Conservation (phyloP, 164 flowering plant genomes). For the Malania oleifera region DNA sequence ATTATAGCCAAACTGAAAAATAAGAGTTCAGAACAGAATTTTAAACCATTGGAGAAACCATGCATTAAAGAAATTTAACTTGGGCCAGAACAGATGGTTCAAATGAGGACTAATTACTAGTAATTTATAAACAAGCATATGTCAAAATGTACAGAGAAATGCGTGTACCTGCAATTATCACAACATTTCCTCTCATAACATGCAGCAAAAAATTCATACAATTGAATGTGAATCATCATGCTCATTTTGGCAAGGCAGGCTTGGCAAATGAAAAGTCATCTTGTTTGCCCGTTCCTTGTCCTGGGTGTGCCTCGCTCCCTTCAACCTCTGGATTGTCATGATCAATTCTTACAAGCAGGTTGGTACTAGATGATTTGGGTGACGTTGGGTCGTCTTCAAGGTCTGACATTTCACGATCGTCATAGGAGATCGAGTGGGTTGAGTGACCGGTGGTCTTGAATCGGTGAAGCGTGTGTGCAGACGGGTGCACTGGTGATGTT, state of each 20-base stretch:
- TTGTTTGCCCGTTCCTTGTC: slow-evolving; percentile 18
- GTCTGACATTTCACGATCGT: slow-evolving; percentile 36
- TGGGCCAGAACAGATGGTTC: no score
- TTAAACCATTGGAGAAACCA: no score
- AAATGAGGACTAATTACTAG: no score
- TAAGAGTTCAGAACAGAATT: no score
- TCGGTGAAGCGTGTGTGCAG: slow-evolving; percentile 37
- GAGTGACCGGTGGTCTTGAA: slow-evolving; percentile 58
- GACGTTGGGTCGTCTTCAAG: slow-evolving; percentile 31
- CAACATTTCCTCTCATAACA: neutral
- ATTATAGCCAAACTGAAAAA: no score
- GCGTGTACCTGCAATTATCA: no score
- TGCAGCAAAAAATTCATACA: neutral
- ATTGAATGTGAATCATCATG: neutral
- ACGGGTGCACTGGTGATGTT: slow-evolving; percentile 26
- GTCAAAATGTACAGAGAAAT: slow-evolving; percentile 5
- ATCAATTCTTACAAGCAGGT: slow-evolving; percentile 25
- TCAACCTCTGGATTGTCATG: slow-evolving; percentile 16
- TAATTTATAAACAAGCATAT: neutral
- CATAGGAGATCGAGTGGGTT: slow-evolving; percentile 20
- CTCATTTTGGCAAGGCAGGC: slow-evolving; percentile 21
- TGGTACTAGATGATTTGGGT: slow-evolving; percentile 15
- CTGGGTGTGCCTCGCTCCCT: slow-evolving; percentile 8
- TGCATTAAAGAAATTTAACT: no score
- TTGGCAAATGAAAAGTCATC: slow-evolving; percentile 47